phyloP scores from a whole-genome alignment of 2,329 filamentous ascomycete genomes.

The Zasmidium cellare region DNA sequence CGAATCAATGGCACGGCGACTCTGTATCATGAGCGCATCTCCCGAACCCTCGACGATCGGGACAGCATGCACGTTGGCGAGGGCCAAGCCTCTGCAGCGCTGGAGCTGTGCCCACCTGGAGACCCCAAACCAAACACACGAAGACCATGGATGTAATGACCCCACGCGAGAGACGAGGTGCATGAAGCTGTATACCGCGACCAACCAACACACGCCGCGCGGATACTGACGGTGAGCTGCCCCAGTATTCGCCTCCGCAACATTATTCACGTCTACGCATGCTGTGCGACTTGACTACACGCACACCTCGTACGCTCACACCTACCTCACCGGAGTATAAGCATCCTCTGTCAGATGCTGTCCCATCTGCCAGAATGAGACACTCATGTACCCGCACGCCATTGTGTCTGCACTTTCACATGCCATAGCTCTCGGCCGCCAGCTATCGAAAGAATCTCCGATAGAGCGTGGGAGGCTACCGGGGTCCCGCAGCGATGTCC shows the following conservation, averaged over 20 bases:
- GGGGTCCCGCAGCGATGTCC: no score
- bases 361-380: background rate
- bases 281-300: background rate
- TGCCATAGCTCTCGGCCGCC: background rate
- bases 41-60: conserved; percentile 6
- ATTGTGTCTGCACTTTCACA: background rate
- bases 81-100: conserved; percentile 3
- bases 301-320: background rate
- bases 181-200: no score
- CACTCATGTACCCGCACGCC: background rate
- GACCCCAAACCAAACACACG: no score
- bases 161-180: no score
- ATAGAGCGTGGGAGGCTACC: no score
- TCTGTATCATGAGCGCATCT: conserved; percentile 1
- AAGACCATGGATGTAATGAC: no score
- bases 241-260: background rate
- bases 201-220: background rate
- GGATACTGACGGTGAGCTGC: conserved; percentile 5
- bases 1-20: background rate
- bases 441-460: no score
- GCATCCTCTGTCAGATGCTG: background rate
- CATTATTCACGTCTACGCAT: background rate
- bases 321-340: background rate
- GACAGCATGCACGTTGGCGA: conserved; percentile 2
- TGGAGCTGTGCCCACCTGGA: background rate